Evolutionary conservation across 345 rosid genomes (phyloP).

Genomic region (Salix suchowensis): DNA sequence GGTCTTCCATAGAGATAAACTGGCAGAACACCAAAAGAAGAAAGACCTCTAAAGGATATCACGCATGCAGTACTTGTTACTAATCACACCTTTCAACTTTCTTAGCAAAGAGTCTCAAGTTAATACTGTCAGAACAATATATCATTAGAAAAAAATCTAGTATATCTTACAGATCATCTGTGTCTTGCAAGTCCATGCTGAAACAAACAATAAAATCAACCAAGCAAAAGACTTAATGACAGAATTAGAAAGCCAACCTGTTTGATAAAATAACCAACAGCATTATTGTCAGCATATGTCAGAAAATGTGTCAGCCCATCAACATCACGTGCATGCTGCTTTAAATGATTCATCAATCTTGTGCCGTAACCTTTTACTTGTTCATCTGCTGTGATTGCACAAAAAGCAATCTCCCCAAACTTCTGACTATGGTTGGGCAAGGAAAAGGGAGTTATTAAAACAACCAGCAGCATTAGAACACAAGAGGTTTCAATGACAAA

Average conservation of each 20-base stretch:
- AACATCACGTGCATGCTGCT: conserved; percentile 89
- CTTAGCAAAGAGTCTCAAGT: background rate
- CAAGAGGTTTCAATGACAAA: background rate
- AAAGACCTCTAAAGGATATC: too few relatives aligned
- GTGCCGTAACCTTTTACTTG: conserved; percentile 99
- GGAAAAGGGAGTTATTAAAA: conserved; percentile 17
- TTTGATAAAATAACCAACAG: conserved; percentile 96
- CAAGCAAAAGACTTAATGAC: conserved; percentile 2
- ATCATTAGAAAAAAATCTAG: background rate
- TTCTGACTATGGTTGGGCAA: conserved; percentile 57
- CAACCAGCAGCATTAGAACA: background rate
- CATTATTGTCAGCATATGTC: conserved; percentile 97
- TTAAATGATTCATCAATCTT: conserved; percentile 98
- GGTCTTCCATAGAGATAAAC: background rate
- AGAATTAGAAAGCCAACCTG: conserved; percentile 46
- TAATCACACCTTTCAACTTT: background rate
- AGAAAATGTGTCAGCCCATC: conserved; percentile 97
- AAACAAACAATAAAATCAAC: conserved; percentile 5
- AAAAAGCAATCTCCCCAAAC: conserved; percentile 99
- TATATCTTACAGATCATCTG: background rate
- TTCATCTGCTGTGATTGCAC: conserved; percentile 99
- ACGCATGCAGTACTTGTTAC: background rate
- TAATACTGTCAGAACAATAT: background rate
- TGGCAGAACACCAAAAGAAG: too few relatives aligned
- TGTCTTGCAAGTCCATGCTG: background rate